phyloP scores from a whole-genome alignment of 176 grass and related monocot genomes.

The Raddia guianensis region DNA sequence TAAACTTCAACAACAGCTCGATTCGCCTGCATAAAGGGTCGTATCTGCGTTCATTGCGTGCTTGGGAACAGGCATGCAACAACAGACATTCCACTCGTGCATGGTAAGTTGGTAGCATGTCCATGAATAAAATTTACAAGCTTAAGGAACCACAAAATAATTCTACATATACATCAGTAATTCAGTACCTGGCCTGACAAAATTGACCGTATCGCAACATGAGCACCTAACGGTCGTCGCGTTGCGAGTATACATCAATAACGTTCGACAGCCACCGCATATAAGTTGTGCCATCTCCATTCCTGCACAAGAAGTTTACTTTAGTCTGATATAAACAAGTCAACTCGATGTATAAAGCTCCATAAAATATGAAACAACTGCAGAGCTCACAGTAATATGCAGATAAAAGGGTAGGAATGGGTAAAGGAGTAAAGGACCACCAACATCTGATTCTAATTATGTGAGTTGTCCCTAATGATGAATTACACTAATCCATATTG shows the following conservation, averaged over 20 bases:
- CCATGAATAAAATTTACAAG: constrained; percentile 15
- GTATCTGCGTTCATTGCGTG: too few species aligned
- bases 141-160: constrained; percentile 26
- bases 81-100: constrained; percentile 28
- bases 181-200: constrained; percentile 70
- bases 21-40: too few species aligned
- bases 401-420: not conserved
- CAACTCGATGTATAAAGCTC: constrained; percentile 32
- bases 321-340: constrained; percentile 31
- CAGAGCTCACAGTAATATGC: constrained; percentile 1
- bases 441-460: constrained; percentile 15
- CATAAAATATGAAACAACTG: constrained; percentile 15
- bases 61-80: too few species aligned
- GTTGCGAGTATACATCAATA: constrained; percentile 74
- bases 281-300: constrained; percentile 75
- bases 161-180: constrained; percentile 44
- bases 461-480: not conserved
- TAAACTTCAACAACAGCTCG: too few species aligned
- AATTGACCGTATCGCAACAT: constrained; percentile 84
- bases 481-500: not conserved
- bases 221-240: constrained; percentile 79
- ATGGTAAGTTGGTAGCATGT: constrained; percentile 5
- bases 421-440: not conserved
- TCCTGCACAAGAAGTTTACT: constrained; percentile 51
- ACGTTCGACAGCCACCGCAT: constrained; percentile 71